Evolutionary conservation across 306 rosid genomes (phyloP), one percentile per base, ranked within the genome.

Genomic region (Cicer pinnatifidum): DNA sequence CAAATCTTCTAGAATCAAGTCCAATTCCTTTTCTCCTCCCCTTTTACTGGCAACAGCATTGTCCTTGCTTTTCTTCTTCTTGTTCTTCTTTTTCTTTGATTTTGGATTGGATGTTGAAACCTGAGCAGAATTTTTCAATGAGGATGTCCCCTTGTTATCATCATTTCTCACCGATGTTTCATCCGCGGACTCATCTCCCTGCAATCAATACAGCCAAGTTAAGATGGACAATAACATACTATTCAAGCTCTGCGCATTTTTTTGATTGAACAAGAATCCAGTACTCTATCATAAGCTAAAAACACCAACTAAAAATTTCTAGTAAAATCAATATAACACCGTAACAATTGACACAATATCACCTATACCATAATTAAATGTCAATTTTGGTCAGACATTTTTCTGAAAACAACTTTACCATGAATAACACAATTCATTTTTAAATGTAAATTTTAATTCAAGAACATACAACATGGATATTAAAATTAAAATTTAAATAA

Each of bases 41-140:
- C 38, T 71, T 40, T 85, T 80, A 72, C 71, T 59, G 53, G 81
- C 60, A 58, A 81, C 80, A 79, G 85, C 80, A 72, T 41, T 85
- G 66, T 84, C 91, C 82, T 90, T 88, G 73, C 62, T 77, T 77
- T 81, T 93, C 89, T 89, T 93, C 84, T 89, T 93, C 67, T 93
- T 93, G 1, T 33, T 59, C 67, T 93, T 93, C 94, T 93, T 93
- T 78, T 91, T 93, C 94, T 87, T 91, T 39, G 88, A 85, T 75
- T 91, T 89, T 2, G 80, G 11, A 85, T 63, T 83, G 6, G 96
- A 83, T 17, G 77, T 59, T 23, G 83, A 74, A 76, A 73, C 83
- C 44, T 43, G 84, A 53, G 72, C 58, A 35, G 64, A 58, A 57
- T 56, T 63, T 65, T 83, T 87, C 52, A 7, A 33, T 20, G 56